Evolutionary conservation across 352 stramenopile genomes (phyloP), one percentile per base, ranked within the genome.

Genomic region (Globisporangium perplexum): DNA sequence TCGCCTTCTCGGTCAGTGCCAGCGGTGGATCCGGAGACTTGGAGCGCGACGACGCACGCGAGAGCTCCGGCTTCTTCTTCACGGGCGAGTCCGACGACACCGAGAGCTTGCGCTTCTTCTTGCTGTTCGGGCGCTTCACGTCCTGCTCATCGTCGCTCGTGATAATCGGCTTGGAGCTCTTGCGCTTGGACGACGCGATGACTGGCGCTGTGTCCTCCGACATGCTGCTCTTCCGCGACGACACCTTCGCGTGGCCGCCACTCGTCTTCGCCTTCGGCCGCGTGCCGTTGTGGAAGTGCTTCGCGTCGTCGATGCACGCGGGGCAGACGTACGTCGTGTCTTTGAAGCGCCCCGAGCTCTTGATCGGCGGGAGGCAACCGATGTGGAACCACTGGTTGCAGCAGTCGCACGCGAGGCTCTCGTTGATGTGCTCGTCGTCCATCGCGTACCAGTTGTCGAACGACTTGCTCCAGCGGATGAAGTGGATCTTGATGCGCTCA

Each of bases 321-420:
- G 80, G 81, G 57, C 83, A 94, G 7, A 94, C 83, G 59, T 94
- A 94, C 8, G 82, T 90, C 49, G 83, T 88, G 57, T 91, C 80
- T 66, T 90, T 92, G 69, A 84, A 92, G 30, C 83, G 66, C 14
- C 83, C 83, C 1, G 74, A 88, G 65, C 78, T 89, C 61, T 94
- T 94, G 59, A 94, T 91, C 22, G 78, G 77, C 22, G 83, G 83
- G 17, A 94, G 52, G 47, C 83, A 94, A 48, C 76, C 79, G 38
- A 94, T 94, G 60, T 94, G 83, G 60, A 94, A 94, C 83, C 83
- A 94, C 15, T 78, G 70, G 61, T 94, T 94, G 62, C 83, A 94
- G 65, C 83, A 89, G 57, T 94, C 83, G 71, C 83, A 94, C 18
- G 83, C 83, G n/a, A 94, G 66, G 55, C 79, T 90, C 57, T 94